Percentiles rank a stretch among this genome's conserved stretches.
phyloP scores from a whole-genome alignment of 1,139 yeast species.

The Lodderomyces elongisporus region DNA sequence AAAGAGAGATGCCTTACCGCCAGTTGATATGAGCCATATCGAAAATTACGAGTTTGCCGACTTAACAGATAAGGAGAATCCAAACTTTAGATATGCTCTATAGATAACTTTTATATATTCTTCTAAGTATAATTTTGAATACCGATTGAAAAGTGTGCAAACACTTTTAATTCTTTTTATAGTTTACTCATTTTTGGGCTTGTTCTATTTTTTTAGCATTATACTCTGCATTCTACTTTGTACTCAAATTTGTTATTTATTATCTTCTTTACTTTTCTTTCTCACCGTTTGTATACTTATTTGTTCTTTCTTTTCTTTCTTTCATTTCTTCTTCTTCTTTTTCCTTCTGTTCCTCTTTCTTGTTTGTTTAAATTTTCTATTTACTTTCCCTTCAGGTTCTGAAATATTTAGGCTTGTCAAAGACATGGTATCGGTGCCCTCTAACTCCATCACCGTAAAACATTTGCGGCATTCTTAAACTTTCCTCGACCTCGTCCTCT shows the following conservation, averaged over 20 bases:
- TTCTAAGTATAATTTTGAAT: too few relatives aligned
- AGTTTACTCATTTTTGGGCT: too few relatives aligned
- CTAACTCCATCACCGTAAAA: constrained; percentile 93
- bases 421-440: constrained; percentile 90
- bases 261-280: too few relatives aligned
- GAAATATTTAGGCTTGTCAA: constrained; percentile 83
- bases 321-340: too few relatives aligned
- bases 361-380: constrained; percentile 3
- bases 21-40: constrained; percentile 14
- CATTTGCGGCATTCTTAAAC: constrained; percentile 71
- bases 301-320: too few relatives aligned
- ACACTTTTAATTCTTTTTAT: too few relatives aligned
- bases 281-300: too few relatives aligned
- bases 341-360: not conserved
- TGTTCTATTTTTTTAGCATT: too few relatives aligned
- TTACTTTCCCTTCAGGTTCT: constrained; percentile 4
- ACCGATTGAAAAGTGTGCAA: too few relatives aligned
- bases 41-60: constrained; percentile 56
- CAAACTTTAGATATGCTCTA: constrained; percentile 49
- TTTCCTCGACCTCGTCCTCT: constrained; percentile 55
- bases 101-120: too few relatives aligned
- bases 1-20: constrained; percentile 18
- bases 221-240: too few relatives aligned
- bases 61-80: constrained; percentile 63
- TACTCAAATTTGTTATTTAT: too few relatives aligned